Base-by-base conservation (phyloP, 306 rosid species). In the Pterocarpus macrocarpus region DNA sequence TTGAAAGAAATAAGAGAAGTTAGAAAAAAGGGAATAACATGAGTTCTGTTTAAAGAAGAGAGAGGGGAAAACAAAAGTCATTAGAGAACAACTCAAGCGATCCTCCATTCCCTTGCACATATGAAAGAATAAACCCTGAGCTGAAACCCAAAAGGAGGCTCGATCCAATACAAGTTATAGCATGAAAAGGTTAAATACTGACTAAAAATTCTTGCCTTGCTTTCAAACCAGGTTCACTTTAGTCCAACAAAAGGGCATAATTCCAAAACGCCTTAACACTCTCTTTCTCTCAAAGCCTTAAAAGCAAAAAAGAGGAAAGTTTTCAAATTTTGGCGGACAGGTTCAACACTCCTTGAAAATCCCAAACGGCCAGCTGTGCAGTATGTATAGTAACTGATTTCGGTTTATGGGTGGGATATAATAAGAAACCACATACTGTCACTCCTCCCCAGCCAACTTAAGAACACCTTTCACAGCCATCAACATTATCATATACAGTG, bases 81-180 rank as follows among this genome's bases (percentile, higher is more conserved):
- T 38, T 6, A 56, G 3, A 16, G n/a, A 16, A 43, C 47, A 39
- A 9, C 71, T 65, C 13, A 36, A 15, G 32, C 17, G 38, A 35
- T 35, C 38, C 44, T 44, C 56, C 39, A 44, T 13, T 45, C 16
- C 73, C 3, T 22, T 10, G 73, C 74, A 45, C 50, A 49, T 30
- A 33, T 7, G 50, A 22, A n/a, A 16, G 10, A 43, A 32, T 22
- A 67, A 43, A 43, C 43, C 55, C 16, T 5, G 4, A 17, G 56
- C 71, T 41, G 36, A 67, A 43, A 22, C 73, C 56, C 73, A 38
- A 3, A 16, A 65, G 71, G 3, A 65, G 52, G 73, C 9, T 67
- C 43, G 73, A 43, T 43, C 49, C 49, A 1, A 43, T 43, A 43
- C 49, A n/a, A n/a, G n/a, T n/a, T n/a, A n/a, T n/a, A n/a, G n/a